phyloP scores from a whole-genome alignment of 768 basidiomycete species.

The Boletus rubescentipes region DNA sequence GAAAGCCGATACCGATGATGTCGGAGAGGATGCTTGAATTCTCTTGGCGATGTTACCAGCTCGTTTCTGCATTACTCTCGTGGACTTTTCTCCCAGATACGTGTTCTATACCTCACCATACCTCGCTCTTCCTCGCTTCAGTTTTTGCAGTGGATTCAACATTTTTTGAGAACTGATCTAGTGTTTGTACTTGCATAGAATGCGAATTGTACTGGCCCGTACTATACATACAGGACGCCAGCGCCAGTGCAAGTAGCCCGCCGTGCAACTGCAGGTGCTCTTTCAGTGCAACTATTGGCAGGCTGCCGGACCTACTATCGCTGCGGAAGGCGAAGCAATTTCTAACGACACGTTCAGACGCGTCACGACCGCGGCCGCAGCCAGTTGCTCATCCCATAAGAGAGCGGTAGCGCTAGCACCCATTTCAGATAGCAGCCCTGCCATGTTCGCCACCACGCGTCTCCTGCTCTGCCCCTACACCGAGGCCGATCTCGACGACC shows the following conservation, averaged over 20 bases:
- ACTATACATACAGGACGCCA: background rate
- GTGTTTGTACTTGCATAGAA: background rate
- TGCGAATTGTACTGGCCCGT: background rate
- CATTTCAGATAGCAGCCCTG: background rate
- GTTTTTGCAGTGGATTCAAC: background rate
- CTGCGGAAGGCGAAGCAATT: conserved; percentile 8
- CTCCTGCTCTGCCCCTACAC: conserved; percentile 34
- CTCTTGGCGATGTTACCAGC: background rate
- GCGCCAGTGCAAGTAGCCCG: background rate
- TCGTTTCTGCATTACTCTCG: background rate
- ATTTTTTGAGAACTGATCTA: background rate
- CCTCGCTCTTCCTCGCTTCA: background rate
- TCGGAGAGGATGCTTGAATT: background rate
- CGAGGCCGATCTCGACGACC: conserved; percentile 32
- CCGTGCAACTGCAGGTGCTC: background rate
- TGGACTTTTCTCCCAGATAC: background rate
- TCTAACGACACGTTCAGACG: background rate
- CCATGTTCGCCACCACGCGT: conserved; percentile 34
- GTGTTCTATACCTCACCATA: background rate
- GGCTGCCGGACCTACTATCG: background rate
- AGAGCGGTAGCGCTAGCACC: background rate
- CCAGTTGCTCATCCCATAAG: background rate
- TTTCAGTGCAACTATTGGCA: background rate
- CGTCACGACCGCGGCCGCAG: conserved; percentile 24
- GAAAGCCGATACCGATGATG: background rate